Percentiles rank a stretch among this genome's conserved stretches.
These are phyloP conservation scores for Quercus cerris DNA, from an alignment of 306 rosid genomes.

Conservation along the genomic window DNA sequence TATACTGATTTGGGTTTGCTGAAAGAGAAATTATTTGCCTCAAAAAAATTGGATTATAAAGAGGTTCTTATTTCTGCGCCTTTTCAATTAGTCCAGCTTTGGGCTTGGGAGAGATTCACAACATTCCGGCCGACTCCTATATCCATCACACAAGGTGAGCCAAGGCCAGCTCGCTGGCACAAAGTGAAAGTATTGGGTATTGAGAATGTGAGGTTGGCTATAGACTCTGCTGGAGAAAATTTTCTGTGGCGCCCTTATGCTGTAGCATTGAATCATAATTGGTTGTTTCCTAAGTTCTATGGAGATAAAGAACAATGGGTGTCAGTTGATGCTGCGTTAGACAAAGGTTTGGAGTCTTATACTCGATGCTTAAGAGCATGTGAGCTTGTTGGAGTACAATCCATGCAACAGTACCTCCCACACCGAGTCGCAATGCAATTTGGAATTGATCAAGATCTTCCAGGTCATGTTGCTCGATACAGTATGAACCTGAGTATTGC, in stretches of 20 bases:
- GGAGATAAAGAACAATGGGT: slow-evolving; percentile 7
- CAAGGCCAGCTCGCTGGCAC: slow-evolving; percentile 28
- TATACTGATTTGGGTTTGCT: slow-evolving; percentile 9
- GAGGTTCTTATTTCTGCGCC: slow-evolving; percentile 26
- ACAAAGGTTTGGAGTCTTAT: slow-evolving; percentile 21
- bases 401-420: slow-evolving; percentile 36
- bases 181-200: neutral
- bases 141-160: neutral
- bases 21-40: neutral
- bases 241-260: slow-evolving; percentile 51
- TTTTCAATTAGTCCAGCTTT: slow-evolving; percentile 44
- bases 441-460: slow-evolving; percentile 62
- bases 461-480: slow-evolving; percentile 14
- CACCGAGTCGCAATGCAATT: slow-evolving; percentile 65
- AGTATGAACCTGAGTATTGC: neutral
- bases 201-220: neutral
- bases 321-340: slow-evolving; percentile 1
- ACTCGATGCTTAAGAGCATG: slow-evolving; percentile 31
- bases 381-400: slow-evolving; percentile 37
- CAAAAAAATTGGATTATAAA: neutral
- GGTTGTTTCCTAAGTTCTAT: slow-evolving; percentile 7
- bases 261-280: neutral
- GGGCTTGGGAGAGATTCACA: slow-evolving; percentile 60
- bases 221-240: slow-evolving; percentile 18
- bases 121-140: neutral